A percentile compares a stretch with the other conserved stretches of the same genome.
phyloP scores from a whole-genome alignment of 805 yeast genomes.

The Candida golubevii region DNA sequence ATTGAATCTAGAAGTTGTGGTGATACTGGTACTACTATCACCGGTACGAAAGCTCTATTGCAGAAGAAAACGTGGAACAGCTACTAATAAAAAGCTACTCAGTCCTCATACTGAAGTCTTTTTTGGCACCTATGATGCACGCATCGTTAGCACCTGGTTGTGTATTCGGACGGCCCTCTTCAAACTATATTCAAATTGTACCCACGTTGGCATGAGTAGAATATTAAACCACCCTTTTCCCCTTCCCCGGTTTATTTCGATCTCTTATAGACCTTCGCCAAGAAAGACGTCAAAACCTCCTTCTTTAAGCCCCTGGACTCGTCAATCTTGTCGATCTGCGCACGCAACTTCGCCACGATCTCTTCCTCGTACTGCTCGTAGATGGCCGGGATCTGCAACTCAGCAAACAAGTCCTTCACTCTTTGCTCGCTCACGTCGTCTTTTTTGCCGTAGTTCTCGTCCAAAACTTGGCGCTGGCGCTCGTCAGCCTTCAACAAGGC shows the following conservation, averaged over 20 bases:
- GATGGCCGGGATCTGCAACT: slow-evolving; percentile 63
- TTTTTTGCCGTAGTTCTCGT: slow-evolving; percentile 87
- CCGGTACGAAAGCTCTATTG: too few relatives aligned
- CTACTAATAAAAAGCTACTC: too few relatives aligned
- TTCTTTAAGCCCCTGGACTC: slow-evolving; percentile 92
- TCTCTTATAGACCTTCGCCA: slow-evolving; percentile 91
- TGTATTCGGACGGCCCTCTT: too few relatives aligned
- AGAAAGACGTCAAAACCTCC: slow-evolving; percentile 78
- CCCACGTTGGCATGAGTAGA: too few relatives aligned
- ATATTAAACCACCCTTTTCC: too few relatives aligned
- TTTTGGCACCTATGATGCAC: too few relatives aligned
- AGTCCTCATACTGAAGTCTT: too few relatives aligned
- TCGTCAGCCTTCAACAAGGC: slow-evolving; percentile 76
- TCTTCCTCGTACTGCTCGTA: slow-evolving; percentile 83
- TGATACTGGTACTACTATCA: too few relatives aligned
- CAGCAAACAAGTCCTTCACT: slow-evolving; percentile 70
- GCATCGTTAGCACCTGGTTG: too few relatives aligned
- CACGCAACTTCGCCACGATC: slow-evolving; percentile 58
- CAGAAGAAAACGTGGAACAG: too few relatives aligned
- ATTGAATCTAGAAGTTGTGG: too few relatives aligned
- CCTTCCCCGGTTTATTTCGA: slow-evolving; percentile 48
- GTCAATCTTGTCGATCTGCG: slow-evolving; percentile 67
- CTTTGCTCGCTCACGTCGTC: slow-evolving; percentile 60
- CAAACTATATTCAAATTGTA: neutral
- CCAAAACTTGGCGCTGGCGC: slow-evolving; percentile 79